phyloP scores from a whole-genome alignment of 768 basidiomycete genomes.

The Zangia roseola region DNA sequence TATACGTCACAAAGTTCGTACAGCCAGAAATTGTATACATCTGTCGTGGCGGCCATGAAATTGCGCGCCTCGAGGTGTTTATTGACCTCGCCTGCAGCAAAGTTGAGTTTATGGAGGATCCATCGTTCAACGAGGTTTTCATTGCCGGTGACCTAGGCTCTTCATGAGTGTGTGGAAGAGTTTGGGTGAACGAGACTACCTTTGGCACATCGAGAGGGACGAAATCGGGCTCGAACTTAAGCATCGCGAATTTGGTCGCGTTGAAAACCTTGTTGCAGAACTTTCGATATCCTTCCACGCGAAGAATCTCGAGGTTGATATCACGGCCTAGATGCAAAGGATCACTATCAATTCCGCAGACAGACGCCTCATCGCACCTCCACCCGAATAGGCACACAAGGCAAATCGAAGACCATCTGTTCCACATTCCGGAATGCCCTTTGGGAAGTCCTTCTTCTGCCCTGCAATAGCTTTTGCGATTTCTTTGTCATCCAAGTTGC shows the following conservation, averaged over 20 bases:
- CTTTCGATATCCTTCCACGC: slow-evolving; percentile 97
- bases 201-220: slow-evolving; percentile 67
- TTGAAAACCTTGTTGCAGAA: slow-evolving; percentile 99
- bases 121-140: slow-evolving; percentile 93
- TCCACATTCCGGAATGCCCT: slow-evolving; percentile 98
- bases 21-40: slow-evolving; percentile 92
- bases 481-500: slow-evolving; percentile 93
- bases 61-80: slow-evolving; percentile 73
- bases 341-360: background rate
- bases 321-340: slow-evolving; percentile 68
- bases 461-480: slow-evolving; percentile 87
- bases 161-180: background rate
- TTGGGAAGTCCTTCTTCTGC: slow-evolving; percentile 99
- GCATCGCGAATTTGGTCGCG: slow-evolving; percentile 98
- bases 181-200: slow-evolving; percentile 40
- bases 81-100: slow-evolving; percentile 77
- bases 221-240: slow-evolving; percentile 86
- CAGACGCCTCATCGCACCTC: slow-evolving; percentile 48
- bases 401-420: slow-evolving; percentile 96
- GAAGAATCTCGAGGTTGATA: slow-evolving; percentile 93
- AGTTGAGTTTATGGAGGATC: slow-evolving; percentile 92
- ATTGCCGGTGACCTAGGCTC: slow-evolving; percentile 72
- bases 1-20: slow-evolving; percentile 99
- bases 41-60: slow-evolving; percentile 88
- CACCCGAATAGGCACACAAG: slow-evolving; percentile 89